These are phyloP conservation scores for Lachnellula arida DNA, from an alignment of 2,329 filamentous ascomycete genomes.

Conservation along the genomic window DNA sequence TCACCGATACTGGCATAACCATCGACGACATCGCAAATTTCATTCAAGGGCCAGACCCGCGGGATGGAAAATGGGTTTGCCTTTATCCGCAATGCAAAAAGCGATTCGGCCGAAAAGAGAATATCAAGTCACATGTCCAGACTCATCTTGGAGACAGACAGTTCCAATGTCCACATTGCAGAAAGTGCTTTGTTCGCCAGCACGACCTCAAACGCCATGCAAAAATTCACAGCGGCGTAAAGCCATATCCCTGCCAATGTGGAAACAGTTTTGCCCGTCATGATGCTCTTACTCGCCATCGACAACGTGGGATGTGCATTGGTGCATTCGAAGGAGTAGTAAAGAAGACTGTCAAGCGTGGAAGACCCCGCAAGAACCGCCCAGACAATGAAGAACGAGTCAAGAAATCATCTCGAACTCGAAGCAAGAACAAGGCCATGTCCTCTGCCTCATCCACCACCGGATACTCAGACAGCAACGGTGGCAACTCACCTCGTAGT, in stretches of 20 bases:
- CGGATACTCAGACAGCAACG: constrained; percentile 52
- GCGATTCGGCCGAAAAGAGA: constrained; percentile 93
- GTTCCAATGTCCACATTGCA: constrained; percentile 87
- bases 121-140: constrained; percentile 97
- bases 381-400: constrained; percentile 47
- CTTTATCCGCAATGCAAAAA: constrained; percentile 76
- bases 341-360: constrained; percentile 62
- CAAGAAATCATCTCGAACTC: constrained; percentile 52
- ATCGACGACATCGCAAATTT: constrained; percentile 75
- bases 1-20: constrained; percentile 78
- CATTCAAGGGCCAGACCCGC: constrained; percentile 66
- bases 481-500: constrained; percentile 48
- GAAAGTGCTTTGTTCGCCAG: constrained; percentile 93
- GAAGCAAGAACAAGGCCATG: constrained; percentile 46
- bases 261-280: constrained; percentile 93
- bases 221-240: constrained; percentile 95
- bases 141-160: constrained; percentile 96
- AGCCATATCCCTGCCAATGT: constrained; percentile 91
- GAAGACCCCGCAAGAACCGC: constrained; percentile 57
- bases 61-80: constrained; percentile 77
- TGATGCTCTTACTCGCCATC: constrained; percentile 88
- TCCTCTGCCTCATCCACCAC: constrained; percentile 47
- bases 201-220: constrained; percentile 96
- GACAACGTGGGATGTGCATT: constrained; percentile 93
- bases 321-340: constrained; percentile 83